Evolutionary conservation across 306 rosid genomes (phyloP), one percentile per base, ranked within the genome.

Genomic region (Cicer yamashitae): DNA sequence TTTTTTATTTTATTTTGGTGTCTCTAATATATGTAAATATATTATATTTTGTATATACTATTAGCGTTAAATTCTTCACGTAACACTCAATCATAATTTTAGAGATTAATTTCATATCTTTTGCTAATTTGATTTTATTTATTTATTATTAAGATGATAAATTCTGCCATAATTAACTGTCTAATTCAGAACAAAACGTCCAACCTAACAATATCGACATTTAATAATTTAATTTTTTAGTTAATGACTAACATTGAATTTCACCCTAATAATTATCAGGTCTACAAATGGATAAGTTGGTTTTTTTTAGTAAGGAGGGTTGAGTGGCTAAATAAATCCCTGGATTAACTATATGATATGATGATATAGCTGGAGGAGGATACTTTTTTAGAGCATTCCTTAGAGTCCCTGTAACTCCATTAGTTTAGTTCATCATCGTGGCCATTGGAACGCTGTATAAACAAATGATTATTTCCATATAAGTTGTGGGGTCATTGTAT

Each of bases 271-370:
- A 3, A 54, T 41, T 71, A 44, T 25, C 0, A 73, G 47, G 58
- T 44, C 75, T 70, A 15, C 12, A 71, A 71, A 71, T 53, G 64
- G 64, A 10, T 17, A 71, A 39, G 17, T 15, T 52, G 50, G 34
- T 70, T 48, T 48, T 17, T 17, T 52, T 3, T 15, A 18, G 54
- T 15, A 44, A 30, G 4, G 11, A 1, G 10, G 10, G 67, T 41
- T 41, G 43, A 71, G 39, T 12, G 66, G 54, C 41, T 40, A 14
- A 43, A 22, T 46, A 4, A 18, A 70, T 38, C 64, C 75, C 14
- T 15, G 44, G 67, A 34, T 58, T 58, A 59, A 14, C 25, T 17
- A 39, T 58, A 46, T 11, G 9, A 41, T 10, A 38, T 54, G 56
- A 74, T 48, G 48, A 47, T 74, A 73, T 14, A 25, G 40, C 7